phyloP scores from a whole-genome alignment of 176 grass and related monocot species.

The Avena sativa region DNA sequence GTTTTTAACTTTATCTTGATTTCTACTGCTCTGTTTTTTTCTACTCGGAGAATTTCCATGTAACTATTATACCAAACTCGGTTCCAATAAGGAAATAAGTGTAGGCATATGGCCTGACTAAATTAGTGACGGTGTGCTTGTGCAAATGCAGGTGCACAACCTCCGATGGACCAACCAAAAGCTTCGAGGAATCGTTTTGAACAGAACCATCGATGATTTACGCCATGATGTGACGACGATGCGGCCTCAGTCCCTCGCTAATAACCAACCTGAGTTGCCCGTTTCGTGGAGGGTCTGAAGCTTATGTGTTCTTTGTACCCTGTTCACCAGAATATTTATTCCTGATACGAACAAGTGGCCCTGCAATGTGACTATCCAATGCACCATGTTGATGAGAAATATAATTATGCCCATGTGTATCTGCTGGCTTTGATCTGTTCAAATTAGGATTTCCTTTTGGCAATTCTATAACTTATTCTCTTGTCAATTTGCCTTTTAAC shows the following conservation, averaged over 20 bases:
- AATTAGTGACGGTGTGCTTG: not conserved
- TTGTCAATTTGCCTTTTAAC: too few relatives aligned
- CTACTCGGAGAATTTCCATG: not conserved
- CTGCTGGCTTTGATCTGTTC: too few relatives aligned
- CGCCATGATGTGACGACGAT: not conserved
- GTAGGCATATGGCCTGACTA: conserved; percentile 2
- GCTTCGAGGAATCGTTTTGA: not conserved
- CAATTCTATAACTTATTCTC: too few relatives aligned
- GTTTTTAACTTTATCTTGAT: not conserved
- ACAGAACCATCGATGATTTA: not conserved
- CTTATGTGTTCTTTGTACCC: too few relatives aligned
- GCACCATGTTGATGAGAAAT: too few relatives aligned
- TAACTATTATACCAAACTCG: too few relatives aligned
- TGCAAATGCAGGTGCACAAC: not conserved
- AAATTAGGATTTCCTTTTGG: too few relatives aligned
- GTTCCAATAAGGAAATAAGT: not conserved
- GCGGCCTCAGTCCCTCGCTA: not conserved
- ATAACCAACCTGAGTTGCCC: not conserved
- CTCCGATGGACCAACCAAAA: not conserved
- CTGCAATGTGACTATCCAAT: too few relatives aligned
- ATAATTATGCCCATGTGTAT: too few relatives aligned
- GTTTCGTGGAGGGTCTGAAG: too few relatives aligned
- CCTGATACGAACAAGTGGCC: too few relatives aligned
- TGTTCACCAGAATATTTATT: too few relatives aligned
- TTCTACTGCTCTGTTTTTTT: not conserved